These are phyloP conservation scores for Geranium rotundifolium DNA, from an alignment of 345 rosid genomes.

Conservation along the genomic window DNA sequence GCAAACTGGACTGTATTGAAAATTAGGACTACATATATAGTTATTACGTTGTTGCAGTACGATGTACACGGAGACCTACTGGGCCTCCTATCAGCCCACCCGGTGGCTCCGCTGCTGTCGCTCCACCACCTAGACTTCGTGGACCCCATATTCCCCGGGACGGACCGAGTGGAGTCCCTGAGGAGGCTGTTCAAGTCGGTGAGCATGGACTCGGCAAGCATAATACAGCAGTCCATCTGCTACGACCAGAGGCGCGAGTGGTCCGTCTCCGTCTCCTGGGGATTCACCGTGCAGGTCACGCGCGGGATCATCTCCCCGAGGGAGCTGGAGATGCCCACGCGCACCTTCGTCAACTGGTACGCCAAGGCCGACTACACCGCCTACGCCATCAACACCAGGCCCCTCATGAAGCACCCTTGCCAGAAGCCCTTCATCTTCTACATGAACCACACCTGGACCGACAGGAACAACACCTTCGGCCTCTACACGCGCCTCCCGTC, in stretches of 20 bases:
- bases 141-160: slow-evolving; percentile 53
- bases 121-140: slow-evolving; percentile 78
- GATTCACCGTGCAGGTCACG: slow-evolving; percentile 61
- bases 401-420: slow-evolving; percentile 66
- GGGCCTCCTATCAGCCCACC: slow-evolving; percentile 69
- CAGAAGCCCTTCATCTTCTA: slow-evolving; percentile 58
- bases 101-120: slow-evolving; percentile 63
- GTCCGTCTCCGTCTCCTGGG: slow-evolving; percentile 82
- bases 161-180: slow-evolving; percentile 39
- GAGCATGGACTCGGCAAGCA: slow-evolving; percentile 56
- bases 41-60: too few species aligned
- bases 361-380: slow-evolving; percentile 59
- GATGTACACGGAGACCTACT: slow-evolving; percentile 70
- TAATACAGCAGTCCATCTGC: slow-evolving; percentile 77
- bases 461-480: slow-evolving; percentile 46
- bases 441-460: slow-evolving; percentile 37
- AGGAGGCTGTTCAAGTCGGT: slow-evolving; percentile 45
- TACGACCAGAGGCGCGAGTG: slow-evolving; percentile 47
- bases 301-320: slow-evolving; percentile 70
- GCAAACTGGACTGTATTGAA: too few species aligned
- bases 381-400: slow-evolving; percentile 77
- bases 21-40: too few species aligned
- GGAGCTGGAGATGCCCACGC: slow-evolving; percentile 77
- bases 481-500: slow-evolving; percentile 29
- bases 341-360: slow-evolving; percentile 82